A percentile compares a stretch with the other conserved stretches of the same genome.
phyloP scores from a whole-genome alignment of 2,329 filamentous ascomycete genomes.

The Aspergillus ustus region DNA sequence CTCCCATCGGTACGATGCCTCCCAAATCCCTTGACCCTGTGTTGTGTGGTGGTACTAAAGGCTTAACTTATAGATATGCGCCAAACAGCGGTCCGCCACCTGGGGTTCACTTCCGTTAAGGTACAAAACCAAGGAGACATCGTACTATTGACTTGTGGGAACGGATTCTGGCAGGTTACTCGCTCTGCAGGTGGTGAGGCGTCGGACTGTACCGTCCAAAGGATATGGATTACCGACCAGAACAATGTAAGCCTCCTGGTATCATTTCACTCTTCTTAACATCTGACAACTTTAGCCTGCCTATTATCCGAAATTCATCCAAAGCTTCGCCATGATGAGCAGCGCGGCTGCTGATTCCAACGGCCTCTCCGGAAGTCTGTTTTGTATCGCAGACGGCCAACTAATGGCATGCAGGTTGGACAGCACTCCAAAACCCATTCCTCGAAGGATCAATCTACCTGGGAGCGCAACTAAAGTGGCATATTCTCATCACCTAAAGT shows the following conservation, averaged over 20 bases:
- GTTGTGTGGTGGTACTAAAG: constrained; percentile 17
- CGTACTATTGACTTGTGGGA: constrained; percentile 42
- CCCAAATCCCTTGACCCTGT: constrained; percentile 3
- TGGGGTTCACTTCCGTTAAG: constrained; percentile 45
- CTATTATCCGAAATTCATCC: constrained; percentile 41
- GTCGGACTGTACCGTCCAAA: constrained; percentile 35
- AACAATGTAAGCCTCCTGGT: constrained; percentile 39
- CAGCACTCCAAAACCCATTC: constrained; percentile 45
- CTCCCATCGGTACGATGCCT: constrained; percentile 34
- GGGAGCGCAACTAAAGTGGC: constrained; percentile 49
- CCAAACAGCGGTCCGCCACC: constrained; percentile 33
- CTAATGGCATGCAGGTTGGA: constrained; percentile 55
- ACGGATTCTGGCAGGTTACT: constrained; percentile 45
- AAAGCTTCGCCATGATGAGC: constrained; percentile 43
- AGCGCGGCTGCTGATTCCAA: constrained; percentile 25
- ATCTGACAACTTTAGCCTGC: constrained; percentile 38
- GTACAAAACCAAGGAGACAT: constrained; percentile 36
- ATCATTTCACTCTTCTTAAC: neutral
- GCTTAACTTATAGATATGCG: constrained; percentile 33
- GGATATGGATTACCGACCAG: constrained; percentile 49
- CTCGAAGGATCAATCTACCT: constrained; percentile 44
- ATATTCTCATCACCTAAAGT: constrained; percentile 52
- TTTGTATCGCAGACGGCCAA: constrained; percentile 53
- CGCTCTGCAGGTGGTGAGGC: constrained; percentile 29
- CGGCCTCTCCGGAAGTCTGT: constrained; percentile 48